Percentiles rank a stretch among this genome's conserved stretches.
phyloP scores from a whole-genome alignment of 2,329 filamentous ascomycete genomes.

The Coccinonectria pachysandricola region DNA sequence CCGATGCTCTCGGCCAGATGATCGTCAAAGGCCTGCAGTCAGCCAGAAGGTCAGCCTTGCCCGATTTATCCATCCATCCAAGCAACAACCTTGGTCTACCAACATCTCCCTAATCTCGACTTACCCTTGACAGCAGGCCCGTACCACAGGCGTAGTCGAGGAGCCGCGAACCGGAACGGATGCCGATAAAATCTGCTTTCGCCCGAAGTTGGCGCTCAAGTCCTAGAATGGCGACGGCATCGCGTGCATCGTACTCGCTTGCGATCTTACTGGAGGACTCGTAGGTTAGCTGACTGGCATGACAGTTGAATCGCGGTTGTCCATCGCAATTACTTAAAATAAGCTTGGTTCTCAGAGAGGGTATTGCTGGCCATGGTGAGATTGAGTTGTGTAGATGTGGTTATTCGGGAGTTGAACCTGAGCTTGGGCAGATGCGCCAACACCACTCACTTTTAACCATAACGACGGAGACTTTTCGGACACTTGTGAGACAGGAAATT shows the following conservation, averaged over 20 bases:
- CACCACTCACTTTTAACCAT: too few relatives aligned
- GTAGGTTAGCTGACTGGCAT: conserved; percentile 9
- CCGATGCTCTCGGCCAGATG: conserved; percentile 47
- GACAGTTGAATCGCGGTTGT: too few relatives aligned
- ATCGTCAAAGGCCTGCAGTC: conserved; percentile 12
- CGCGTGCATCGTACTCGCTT: conserved; percentile 37
- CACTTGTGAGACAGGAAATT: conserved; percentile 8
- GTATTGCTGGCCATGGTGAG: conserved; percentile 22
- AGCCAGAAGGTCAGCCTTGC: too few relatives aligned
- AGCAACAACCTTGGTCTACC: too few relatives aligned
- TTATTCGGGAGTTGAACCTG: conserved; percentile 5
- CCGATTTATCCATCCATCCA: too few relatives aligned
- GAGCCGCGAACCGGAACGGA: conserved; percentile 38
- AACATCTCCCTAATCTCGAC: too few relatives aligned
- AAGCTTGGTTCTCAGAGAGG: conserved; percentile 26
- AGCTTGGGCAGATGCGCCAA: too few relatives aligned
- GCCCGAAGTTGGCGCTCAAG: conserved; percentile 44
- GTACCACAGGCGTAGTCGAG: conserved; percentile 72
- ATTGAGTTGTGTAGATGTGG: conserved; percentile 4
- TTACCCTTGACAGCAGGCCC: conserved; percentile 53
- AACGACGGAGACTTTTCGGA: conserved; percentile 28
- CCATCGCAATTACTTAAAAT: too few relatives aligned
- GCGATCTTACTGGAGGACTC: conserved; percentile 19
- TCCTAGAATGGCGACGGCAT: conserved; percentile 40
- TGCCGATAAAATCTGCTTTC: conserved; percentile 51